phyloP scores from a whole-genome alignment of 192 early-diverging fungal genomes.

The Haplosporangium gracile region DNA sequence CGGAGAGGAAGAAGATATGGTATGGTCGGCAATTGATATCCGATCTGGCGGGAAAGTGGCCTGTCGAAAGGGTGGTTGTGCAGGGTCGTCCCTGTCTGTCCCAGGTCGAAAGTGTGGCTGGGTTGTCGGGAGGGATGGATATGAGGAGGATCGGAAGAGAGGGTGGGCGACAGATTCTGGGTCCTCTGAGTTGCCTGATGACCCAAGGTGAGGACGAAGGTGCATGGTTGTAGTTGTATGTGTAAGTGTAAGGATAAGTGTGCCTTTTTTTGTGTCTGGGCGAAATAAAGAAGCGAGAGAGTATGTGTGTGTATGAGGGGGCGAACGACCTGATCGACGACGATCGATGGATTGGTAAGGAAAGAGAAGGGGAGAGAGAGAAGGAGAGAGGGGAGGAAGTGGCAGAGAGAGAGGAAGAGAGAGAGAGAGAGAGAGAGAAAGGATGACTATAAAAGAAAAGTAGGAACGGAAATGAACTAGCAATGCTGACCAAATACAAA shows the following conservation, averaged over 20 bases:
- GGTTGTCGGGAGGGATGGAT: background rate
- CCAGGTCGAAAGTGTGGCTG: conserved; percentile 1
- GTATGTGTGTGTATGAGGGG: background rate
- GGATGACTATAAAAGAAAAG: background rate
- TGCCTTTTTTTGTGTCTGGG: background rate
- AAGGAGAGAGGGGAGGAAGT: background rate
- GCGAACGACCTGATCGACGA: background rate
- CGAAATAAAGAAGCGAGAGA: background rate
- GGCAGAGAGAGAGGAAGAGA: background rate
- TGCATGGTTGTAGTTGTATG: background rate
- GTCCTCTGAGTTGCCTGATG: background rate
- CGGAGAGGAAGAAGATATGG: no score
- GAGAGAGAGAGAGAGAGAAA: background rate
- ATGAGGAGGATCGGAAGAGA: background rate
- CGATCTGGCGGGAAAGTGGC: conserved; percentile 2
- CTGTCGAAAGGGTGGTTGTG: background rate
- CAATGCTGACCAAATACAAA: background rate
- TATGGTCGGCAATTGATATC: background rate
- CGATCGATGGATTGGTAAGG: conserved; percentile 4
- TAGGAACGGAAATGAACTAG: background rate
- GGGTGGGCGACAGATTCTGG: conserved; percentile 3
- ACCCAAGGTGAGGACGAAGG: conserved; percentile 2
- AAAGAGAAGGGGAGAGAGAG: background rate
- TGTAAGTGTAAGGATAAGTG: background rate
- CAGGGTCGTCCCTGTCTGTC: background rate